phyloP scores from a whole-genome alignment of 768 basidiomycete species.

The Suillus fuscotomentosus region DNA sequence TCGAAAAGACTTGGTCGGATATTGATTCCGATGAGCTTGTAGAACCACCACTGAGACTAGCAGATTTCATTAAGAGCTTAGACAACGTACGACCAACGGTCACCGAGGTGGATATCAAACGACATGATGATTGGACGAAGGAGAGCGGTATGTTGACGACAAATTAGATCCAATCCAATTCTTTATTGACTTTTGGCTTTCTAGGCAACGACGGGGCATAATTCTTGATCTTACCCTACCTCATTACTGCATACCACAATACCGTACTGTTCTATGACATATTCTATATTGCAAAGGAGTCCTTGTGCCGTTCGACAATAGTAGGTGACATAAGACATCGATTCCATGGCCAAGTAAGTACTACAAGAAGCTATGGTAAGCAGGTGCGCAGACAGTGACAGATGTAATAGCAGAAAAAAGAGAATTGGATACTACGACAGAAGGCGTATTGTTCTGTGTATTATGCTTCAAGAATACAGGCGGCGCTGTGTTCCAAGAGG shows the following conservation, averaged over 20 bases:
- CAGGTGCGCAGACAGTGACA: constrained; percentile 5
- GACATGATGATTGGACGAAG: constrained; percentile 80
- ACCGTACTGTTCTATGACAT: neutral
- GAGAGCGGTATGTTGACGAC: constrained; percentile 64
- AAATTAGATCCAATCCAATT: neutral
- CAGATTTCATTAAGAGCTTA: constrained; percentile 82
- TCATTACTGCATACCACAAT: neutral
- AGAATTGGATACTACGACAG: constrained; percentile 8
- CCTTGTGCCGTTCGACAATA: neutral
- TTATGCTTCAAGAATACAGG: constrained; percentile 9
- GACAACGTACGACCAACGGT: constrained; percentile 85
- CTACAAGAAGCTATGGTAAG: constrained; percentile 21
- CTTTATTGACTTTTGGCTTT: neutral
- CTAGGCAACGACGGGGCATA: constrained; percentile 33
- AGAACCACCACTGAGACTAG: constrained; percentile 79
- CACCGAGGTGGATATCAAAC: constrained; percentile 80
- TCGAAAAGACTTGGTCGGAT: constrained; percentile 89
- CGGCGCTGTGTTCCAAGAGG: constrained; percentile 1
- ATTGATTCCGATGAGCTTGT: constrained; percentile 83
- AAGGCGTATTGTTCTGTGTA: constrained; percentile 19
- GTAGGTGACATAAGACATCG: neutral
- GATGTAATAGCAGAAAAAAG: constrained; percentile 4
- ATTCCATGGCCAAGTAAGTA: constrained; percentile 10
- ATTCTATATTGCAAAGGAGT: neutral
- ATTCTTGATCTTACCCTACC: constrained; percentile 14